Base-by-base conservation (phyloP, 192 early-diverging fungal genomes). In the Thamnidium elegans region DNA sequence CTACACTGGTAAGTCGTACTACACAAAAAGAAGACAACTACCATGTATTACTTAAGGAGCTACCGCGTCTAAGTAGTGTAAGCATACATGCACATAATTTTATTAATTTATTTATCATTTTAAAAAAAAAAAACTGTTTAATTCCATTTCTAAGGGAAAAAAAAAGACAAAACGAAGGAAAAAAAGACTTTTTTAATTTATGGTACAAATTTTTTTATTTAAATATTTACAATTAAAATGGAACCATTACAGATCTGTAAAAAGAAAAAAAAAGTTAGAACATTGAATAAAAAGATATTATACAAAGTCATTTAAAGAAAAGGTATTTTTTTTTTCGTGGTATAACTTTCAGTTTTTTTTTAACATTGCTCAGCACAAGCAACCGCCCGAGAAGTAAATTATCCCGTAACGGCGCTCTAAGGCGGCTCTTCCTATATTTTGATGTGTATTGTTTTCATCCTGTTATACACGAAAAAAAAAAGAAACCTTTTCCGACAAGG, bases 381-480 rank as follows among this genome's bases (percentile, higher is more conserved):
- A 14, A 45, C 43, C 58, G 4, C 8, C 5, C 36, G 36, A 39
- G 9, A 39, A 39, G 36, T 39, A 39, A 9, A 6, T 39, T 39
- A 39, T 39, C 9, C 36, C 36, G 36, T 39, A 59, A 10, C 17
- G 58, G 26, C n/a, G 39, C 36, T 45, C 58, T 59, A 20, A 59
- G 58, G 20, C 44, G 58, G 58, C 58, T 59, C 58, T 59, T 59
- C 58, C 58, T 59, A 59, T 59, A 36, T 59, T 58, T 59, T 59
- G 39, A 59, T 59, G 58, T 46, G 44, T 59, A 23, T 59, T 55
- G 13, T 55, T 59, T 46, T 59, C 58, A 59, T 59, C 58, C 58
- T 45, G 21, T 58, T 44, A 55, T 39, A 39, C 36, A 39, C 9
- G 36, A 39, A 39, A 39, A 39, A 39, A 39, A 39, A 39, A 39